Evolutionary conservation across 2,329 filamentous ascomycete genomes (phyloP), one percentile per base, ranked within the genome.

Genomic region (Diaporthe nobilis): DNA sequence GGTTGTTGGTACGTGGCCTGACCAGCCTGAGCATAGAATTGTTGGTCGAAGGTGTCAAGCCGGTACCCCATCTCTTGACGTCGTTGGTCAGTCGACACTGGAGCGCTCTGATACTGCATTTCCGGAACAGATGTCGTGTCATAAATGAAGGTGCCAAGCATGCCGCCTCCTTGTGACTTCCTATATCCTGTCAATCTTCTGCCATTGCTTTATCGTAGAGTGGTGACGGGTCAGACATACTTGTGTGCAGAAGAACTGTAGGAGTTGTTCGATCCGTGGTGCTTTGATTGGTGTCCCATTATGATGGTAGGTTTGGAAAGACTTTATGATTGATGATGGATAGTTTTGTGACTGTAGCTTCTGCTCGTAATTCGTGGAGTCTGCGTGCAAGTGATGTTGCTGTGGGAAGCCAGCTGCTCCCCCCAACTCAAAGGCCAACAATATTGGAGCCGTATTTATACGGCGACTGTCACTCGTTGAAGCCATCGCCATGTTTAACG

Each of bases 41-140:
- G 37, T 39, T 17, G 58, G 49, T 65, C 58, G 8, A 73, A 73
- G 49, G 13, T 47, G 5, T 73, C 47, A 25, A 73, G 34, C 5
- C 4, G n/a, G 3, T 39, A 15, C 5, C 39, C 31, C 71, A 57
- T 57, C 4, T 57, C 51, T 17, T 37, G 60, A 2, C 25, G 49
- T 25, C 51, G 58, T 13, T 73, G 58, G 2, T 53, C 71, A 6
- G 13, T 25, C 3, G 57, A 47, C 71, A 13, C 31, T 0, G 34
- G 39, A 4, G 49, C 37, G 17, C 47, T 37, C 20, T 25, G 49
- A 12, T 44, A 65, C 10, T 55, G 71, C 22, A 39, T 22, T 12
- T 73, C 71, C 5, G 49, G 34, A 3, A 34, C 17, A 17, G 34
- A 57, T 20, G 10, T 20, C 2, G 49, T 73, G 25, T 73, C 58